Percentiles rank a stretch among this genome's conserved stretches.
Evolutionary conservation across 257 asterid species (phyloP).

Genomic region (Solanum gracilifrons): DNA sequence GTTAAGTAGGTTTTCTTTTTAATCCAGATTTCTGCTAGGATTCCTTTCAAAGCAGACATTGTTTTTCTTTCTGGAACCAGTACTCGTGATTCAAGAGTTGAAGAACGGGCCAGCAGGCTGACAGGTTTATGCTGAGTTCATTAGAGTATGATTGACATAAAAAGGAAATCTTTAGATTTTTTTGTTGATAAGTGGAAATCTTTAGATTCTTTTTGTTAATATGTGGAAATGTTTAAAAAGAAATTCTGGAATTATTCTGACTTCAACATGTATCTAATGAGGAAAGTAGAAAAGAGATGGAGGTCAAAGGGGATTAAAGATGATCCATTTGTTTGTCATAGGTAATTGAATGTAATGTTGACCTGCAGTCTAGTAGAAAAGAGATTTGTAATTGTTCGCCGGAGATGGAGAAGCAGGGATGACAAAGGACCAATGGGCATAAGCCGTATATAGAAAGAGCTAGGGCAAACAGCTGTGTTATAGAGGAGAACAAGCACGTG

Average conservation of each 20-base stretch:
- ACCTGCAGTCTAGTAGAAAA: background rate
- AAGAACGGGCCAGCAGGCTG: conserved; percentile 51
- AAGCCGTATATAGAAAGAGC: background rate
- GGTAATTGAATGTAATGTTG: background rate
- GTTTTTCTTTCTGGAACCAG: conserved; percentile 59
- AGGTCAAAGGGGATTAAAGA: background rate
- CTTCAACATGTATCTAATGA: background rate
- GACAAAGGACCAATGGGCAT: background rate
- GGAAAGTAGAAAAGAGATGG: background rate
- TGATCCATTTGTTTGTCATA: background rate
- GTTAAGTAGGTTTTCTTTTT: conserved; percentile 2
- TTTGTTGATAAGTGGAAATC: background rate
- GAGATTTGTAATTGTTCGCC: background rate
- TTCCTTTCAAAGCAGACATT: conserved; percentile 68
- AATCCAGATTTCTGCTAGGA: conserved; percentile 68
- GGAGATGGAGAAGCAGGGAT: background rate
- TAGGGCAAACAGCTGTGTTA: background rate
- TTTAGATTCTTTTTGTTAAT: background rate
- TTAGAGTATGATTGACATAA: background rate
- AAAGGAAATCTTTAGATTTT: background rate
- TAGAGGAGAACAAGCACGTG: background rate
- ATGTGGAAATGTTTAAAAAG: background rate
- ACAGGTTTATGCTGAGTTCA: conserved; percentile 26
- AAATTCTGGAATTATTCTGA: background rate
- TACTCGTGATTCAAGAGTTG: conserved; percentile 33